These are phyloP conservation scores for Balakata baccata DNA, from an alignment of 345 rosid genomes.

Conservation along the genomic window DNA sequence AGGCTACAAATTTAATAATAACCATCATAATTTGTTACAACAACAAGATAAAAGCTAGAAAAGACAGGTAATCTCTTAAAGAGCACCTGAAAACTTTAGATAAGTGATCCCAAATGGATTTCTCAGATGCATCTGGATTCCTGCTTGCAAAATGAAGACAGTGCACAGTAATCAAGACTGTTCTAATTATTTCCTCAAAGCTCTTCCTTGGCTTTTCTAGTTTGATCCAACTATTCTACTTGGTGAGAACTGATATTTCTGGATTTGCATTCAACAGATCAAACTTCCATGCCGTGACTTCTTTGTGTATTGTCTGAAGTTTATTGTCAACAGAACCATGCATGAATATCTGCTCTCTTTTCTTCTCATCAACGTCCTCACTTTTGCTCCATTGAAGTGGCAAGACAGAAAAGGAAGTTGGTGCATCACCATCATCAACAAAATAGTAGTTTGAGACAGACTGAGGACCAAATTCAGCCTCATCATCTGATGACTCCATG, in stretches of 20 bases:
- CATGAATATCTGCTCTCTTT: constrained; percentile 39
- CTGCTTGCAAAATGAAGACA: constrained; percentile 53
- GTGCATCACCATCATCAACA: constrained; percentile 48
- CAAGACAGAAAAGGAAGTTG: constrained; percentile 54
- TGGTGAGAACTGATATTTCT: constrained; percentile 59
- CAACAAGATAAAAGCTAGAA: constrained; percentile 8
- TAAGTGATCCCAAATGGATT: constrained; percentile 61
- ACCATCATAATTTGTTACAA: constrained; percentile 6
- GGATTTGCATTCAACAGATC: constrained; percentile 50
- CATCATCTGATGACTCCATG: constrained; percentile 73
- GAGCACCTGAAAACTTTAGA: constrained; percentile 53
- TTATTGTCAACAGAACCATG: constrained; percentile 60
- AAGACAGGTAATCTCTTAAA: background rate
- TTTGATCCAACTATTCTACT: constrained; percentile 59
- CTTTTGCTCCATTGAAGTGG: constrained; percentile 55
- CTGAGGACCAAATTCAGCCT: constrained; percentile 44
- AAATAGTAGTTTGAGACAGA: constrained; percentile 60
- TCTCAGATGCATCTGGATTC: constrained; percentile 55
- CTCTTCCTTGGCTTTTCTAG: constrained; percentile 78
- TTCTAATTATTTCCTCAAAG: constrained; percentile 50
- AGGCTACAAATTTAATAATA: constrained; percentile 39
- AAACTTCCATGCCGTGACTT: constrained; percentile 70
- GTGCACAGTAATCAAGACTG: constrained; percentile 48
- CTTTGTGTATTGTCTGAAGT: constrained; percentile 49
- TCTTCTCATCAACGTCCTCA: constrained; percentile 27